Conservation (phyloP, 148 eudicot genomes). For the Rhododendron williamsianum region DNA sequence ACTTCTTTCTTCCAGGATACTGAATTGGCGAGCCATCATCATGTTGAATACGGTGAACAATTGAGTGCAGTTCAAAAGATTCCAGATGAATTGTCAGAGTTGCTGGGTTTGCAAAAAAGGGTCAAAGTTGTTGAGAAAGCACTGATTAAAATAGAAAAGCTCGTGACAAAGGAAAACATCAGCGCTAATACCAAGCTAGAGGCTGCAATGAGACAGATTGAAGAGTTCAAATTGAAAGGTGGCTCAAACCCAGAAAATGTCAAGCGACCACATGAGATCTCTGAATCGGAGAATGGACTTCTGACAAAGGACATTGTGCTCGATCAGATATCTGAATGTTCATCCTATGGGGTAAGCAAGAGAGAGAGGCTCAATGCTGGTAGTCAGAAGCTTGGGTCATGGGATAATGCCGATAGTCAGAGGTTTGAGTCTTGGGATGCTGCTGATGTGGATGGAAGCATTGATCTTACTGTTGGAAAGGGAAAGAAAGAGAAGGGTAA, state of each 20-base stretch:
- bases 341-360: conserved; percentile 50
- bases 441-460: conserved; percentile 42
- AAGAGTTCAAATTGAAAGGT: conserved; percentile 52
- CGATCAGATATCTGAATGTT: conserved; percentile 69
- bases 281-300: conserved; percentile 41
- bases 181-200: conserved; percentile 48
- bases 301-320: conserved; percentile 81
- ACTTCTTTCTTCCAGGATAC: conserved; percentile 37
- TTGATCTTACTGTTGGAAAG: conserved; percentile 50
- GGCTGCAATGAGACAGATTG: conserved; percentile 46
- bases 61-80: conserved; percentile 18
- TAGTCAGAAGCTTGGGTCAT: conserved; percentile 52
- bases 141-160: conserved; percentile 46
- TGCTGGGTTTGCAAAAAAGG: conserved; percentile 48
- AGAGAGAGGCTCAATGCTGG: conserved; percentile 24
- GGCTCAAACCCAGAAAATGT: conserved; percentile 35
- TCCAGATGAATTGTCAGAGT: conserved; percentile 29
- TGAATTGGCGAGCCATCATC: conserved; percentile 11
- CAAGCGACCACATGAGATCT: conserved; percentile 37
- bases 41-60: conserved; percentile 18
- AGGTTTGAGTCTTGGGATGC: conserved; percentile 71
- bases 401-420: conserved; percentile 66
- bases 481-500: conserved; percentile 33
- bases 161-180: conserved; percentile 40
- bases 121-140: conserved; percentile 57